A percentile compares a stretch with the other conserved stretches of the same genome.
Evolutionary conservation across 352 stramenopile species (phyloP).

Genomic region (Peronosclerospora sorghi): DNA sequence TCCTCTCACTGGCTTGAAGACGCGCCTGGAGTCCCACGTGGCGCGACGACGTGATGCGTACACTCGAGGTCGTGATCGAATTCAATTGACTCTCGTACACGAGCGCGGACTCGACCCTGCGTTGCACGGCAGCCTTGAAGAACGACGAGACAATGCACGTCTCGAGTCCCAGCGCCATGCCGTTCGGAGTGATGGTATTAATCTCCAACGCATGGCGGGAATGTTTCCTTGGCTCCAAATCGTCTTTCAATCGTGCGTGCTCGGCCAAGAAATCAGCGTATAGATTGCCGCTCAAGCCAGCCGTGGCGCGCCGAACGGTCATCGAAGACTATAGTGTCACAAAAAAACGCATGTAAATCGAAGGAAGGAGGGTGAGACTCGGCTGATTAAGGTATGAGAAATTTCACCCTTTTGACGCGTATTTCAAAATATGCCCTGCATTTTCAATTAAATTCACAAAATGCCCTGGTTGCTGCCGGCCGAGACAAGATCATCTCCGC

Average conservation of each 20-base stretch:
- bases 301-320: no score
- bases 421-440: no score
- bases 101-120: constrained; percentile 47
- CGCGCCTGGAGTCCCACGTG: constrained; percentile 57
- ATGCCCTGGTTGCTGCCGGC: no score
- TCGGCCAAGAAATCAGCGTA: constrained; percentile 61
- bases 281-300: constrained; percentile 19
- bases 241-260: constrained; percentile 29
- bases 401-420: no score
- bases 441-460: no score
- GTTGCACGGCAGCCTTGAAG: constrained; percentile 56
- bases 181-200: constrained; percentile 39
- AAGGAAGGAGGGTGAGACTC: no score
- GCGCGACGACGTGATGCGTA: constrained; percentile 60
- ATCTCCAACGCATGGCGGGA: constrained; percentile 46
- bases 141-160: constrained; percentile 56
- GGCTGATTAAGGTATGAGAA: no score
- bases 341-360: no score
- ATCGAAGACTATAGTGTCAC: no score
- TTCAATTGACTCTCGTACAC: constrained; percentile 59
- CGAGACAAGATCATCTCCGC: no score
- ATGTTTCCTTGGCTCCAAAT: constrained; percentile 27
- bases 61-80: constrained; percentile 46
- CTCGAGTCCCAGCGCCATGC: constrained; percentile 37
- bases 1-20: constrained; percentile 33